phyloP scores from a whole-genome alignment of 495 filamentous ascomycete genomes.

The Apiosordaria backusii region DNA sequence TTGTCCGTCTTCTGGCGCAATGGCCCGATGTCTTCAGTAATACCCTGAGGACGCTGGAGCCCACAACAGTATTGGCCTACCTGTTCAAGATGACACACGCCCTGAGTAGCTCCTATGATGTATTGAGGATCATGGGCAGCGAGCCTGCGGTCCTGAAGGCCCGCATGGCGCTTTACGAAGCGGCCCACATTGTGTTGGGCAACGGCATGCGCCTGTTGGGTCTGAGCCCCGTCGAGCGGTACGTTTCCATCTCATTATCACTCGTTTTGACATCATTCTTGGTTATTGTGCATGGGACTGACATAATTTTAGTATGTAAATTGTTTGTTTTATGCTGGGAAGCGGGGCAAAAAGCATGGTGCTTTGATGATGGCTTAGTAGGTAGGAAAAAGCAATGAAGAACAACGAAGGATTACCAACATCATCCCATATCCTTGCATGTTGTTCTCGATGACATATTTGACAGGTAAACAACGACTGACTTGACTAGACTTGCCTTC shows the following conservation, averaged over 20 bases:
- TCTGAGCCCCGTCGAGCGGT: conserved; percentile 69
- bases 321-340: not conserved
- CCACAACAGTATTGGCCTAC: conserved; percentile 69
- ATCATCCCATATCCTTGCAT: not conserved
- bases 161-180: conserved; percentile 77
- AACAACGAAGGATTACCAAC: not conserved
- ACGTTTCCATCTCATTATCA: conserved; percentile 7
- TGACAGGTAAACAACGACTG: not conserved
- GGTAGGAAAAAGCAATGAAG: conserved; percentile 13
- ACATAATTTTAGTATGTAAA: conserved; percentile 1
- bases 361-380: conserved; percentile 18
- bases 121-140: conserved; percentile 73
- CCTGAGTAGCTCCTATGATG: conserved; percentile 78
- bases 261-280: not conserved
- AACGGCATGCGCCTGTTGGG: conserved; percentile 85
- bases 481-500: not conserved
- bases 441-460: not conserved
- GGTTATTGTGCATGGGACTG: not conserved
- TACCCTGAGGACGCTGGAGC: conserved; percentile 62
- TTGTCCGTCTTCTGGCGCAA: conserved; percentile 58
- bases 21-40: conserved; percentile 64
- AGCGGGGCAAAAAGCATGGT: not conserved
- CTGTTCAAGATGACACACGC: conserved; percentile 86
- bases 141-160: conserved; percentile 68
- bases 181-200: conserved; percentile 69